Evolutionary conservation across 2,329 filamentous ascomycete genomes (phyloP).

Genomic region (Botrytis porri): DNA sequence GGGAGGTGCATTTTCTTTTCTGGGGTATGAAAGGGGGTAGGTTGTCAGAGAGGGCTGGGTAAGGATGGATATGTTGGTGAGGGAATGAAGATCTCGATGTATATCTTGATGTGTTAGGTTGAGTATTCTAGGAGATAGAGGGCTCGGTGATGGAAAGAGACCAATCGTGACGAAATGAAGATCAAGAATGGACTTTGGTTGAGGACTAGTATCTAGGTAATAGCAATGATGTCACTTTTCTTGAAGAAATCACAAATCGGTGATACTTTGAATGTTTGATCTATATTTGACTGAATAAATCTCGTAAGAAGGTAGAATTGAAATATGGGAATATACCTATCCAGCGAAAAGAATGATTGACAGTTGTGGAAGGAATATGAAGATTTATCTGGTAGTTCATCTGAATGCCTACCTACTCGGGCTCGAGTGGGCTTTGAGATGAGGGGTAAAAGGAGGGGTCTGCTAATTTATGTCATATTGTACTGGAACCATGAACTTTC

Average conservation of each 20-base stretch:
- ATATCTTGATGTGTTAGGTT: not conserved
- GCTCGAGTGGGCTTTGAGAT: not conserved
- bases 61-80: not conserved
- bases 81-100: not conserved
- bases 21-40: not conserved
- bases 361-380: not conserved
- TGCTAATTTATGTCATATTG: not conserved
- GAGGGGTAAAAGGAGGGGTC: not conserved
- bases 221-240: not conserved
- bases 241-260: not conserved
- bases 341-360: not conserved
- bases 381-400: not conserved
- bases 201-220: not conserved
- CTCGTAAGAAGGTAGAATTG: not conserved
- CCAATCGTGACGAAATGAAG: not conserved
- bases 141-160: not conserved
- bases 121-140: not conserved
- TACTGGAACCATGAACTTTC: not conserved
- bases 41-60: not conserved
- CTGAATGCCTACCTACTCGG: not conserved
- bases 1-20: not conserved
- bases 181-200: not conserved
- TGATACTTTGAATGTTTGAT: not conserved
- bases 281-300: not conserved
- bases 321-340: not conserved